phyloP scores from a whole-genome alignment of 2,329 filamentous ascomycete species.

The Ophiostoma pallidulum region DNA sequence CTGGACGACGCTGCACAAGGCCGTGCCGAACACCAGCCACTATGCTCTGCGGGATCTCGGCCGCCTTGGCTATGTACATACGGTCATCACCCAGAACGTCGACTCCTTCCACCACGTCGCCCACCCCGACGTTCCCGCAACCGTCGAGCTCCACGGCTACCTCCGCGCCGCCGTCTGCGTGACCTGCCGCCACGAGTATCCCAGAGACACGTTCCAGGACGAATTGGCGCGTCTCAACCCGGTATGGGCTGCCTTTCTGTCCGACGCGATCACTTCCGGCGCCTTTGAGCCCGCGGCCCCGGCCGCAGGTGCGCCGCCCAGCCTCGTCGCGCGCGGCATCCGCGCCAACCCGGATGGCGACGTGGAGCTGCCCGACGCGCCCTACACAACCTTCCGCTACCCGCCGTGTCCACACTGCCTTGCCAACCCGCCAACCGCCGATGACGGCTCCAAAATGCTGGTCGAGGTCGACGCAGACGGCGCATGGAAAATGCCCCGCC shows the following conservation, averaged over 20 bases:
- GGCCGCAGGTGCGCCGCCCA: slow-evolving; percentile 45
- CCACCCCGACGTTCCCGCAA: slow-evolving; percentile 59
- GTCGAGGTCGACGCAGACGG: slow-evolving; percentile 72
- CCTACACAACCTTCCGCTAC: slow-evolving; percentile 84
- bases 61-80: slow-evolving; percentile 59
- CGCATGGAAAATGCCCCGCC: slow-evolving; percentile 56
- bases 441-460: slow-evolving; percentile 42
- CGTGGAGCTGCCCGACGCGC: slow-evolving; percentile 76
- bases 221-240: slow-evolving; percentile 74
- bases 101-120: slow-evolving; percentile 82
- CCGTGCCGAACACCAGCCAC: slow-evolving; percentile 73
- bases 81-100: slow-evolving; percentile 90
- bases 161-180: slow-evolving; percentile 73
- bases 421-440: slow-evolving; percentile 45
- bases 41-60: slow-evolving; percentile 65
- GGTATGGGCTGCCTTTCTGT: slow-evolving; percentile 69
- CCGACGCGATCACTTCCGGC: slow-evolving; percentile 60
- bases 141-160: slow-evolving; percentile 86
- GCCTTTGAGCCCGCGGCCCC: slow-evolving; percentile 72
- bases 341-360: slow-evolving; percentile 91
- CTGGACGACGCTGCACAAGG: slow-evolving; percentile 72
- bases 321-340: slow-evolving; percentile 40
- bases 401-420: slow-evolving; percentile 80
- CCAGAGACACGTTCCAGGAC: slow-evolving; percentile 65
- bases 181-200: slow-evolving; percentile 62